Conservation (phyloP, 2,329 filamentous ascomycete genomes). For the Pezicula radicicola region DNA sequence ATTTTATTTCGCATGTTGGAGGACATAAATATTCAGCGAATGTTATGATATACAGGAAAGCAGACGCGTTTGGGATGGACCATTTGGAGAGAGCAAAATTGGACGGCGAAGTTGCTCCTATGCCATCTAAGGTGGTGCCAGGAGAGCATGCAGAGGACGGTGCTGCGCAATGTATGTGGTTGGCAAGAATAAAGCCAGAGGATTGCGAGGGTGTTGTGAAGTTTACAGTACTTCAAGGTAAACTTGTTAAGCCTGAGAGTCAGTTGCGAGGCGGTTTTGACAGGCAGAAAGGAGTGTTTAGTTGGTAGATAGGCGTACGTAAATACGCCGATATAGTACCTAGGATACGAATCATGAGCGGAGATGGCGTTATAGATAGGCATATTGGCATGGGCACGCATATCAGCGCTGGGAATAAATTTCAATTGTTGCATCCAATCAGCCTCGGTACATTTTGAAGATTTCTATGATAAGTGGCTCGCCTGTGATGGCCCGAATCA, state of each 20-base stretch:
- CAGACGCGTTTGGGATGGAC: conserved; percentile 30
- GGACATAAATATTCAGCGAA: conserved; percentile 97
- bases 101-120: conserved; percentile 27
- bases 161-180: conserved; percentile 88
- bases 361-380: too few relatives aligned
- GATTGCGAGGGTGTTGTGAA: conserved; percentile 90
- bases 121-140: conserved; percentile 21
- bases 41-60: conserved; percentile 78
- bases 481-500: too few relatives aligned
- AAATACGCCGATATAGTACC: too few relatives aligned
- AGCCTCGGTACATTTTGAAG: too few relatives aligned
- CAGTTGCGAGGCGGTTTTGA: conserved; percentile 93
- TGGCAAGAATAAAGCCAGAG: conserved; percentile 79
- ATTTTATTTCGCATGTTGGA: conserved; percentile 94
- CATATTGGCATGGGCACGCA: too few relatives aligned
- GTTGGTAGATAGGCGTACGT: conserved; percentile 60
- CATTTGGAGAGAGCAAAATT: conserved; percentile 26
- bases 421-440: too few relatives aligned
- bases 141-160: conserved; percentile 40
- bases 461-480: too few relatives aligned
- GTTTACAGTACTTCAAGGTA: conserved; percentile 89
- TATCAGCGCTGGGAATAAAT: too few relatives aligned
- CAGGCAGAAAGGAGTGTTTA: conserved; percentile 72
- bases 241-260: conserved; percentile 83
- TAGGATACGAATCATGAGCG: too few relatives aligned